Conservation (phyloP, 1,139 yeast genomes). For the Yamadazyma sp. region DNA sequence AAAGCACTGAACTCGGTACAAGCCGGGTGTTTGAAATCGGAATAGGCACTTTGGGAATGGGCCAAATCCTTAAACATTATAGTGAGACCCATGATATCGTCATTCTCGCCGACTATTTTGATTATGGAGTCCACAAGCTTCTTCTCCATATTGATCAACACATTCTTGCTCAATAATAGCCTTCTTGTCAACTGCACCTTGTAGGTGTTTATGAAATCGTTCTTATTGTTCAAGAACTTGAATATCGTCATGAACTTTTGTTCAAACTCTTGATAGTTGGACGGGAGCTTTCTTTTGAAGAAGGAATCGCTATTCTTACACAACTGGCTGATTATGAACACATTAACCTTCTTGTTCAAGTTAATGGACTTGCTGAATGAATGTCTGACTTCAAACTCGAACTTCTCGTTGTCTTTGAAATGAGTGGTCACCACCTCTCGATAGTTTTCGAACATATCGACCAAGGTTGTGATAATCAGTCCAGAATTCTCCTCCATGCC, state of each 20-base stretch:
- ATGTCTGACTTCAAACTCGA: conserved; percentile 31
- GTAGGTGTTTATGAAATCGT: conserved; percentile 31
- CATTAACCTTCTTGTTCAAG: conserved; percentile 18
- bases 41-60: conserved; percentile 20
- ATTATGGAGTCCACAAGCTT: conserved; percentile 25
- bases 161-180: conserved; percentile 27
- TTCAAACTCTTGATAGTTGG: conserved; percentile 20
- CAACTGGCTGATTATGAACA: conserved; percentile 24
- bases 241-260: conserved; percentile 26
- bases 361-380: conserved; percentile 27
- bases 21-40: conserved; percentile 9
- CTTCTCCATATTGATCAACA: conserved; percentile 24
- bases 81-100: conserved; percentile 29
- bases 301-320: conserved; percentile 36
- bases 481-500: neutral
- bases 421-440: conserved; percentile 11
- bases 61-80: conserved; percentile 37
- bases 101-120: conserved; percentile 33
- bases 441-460: conserved; percentile 8
- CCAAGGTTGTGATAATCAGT: conserved; percentile 2
- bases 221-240: conserved; percentile 36
- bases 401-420: conserved; percentile 18
- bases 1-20: conserved; percentile 31
- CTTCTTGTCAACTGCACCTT: conserved; percentile 40
- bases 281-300: conserved; percentile 20